These are phyloP conservation scores for Trametes coccinea DNA, from an alignment of 768 basidiomycete genomes.

Conservation along the genomic window DNA sequence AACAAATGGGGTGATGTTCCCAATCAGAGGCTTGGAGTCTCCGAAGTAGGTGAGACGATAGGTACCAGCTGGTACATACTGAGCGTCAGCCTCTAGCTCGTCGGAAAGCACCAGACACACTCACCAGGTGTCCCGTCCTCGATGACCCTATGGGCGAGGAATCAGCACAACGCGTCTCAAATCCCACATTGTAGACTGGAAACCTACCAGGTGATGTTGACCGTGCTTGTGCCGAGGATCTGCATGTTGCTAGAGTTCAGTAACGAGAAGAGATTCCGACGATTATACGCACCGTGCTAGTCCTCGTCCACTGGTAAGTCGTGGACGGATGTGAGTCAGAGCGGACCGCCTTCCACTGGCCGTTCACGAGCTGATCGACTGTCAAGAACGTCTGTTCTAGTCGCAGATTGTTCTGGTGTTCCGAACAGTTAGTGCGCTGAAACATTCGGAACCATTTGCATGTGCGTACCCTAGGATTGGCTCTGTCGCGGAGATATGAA, in stretches of 20 bases:
- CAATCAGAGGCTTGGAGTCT: conserved; percentile 70
- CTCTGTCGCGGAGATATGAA: conserved; percentile 28
- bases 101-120: conserved; percentile 20
- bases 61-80: conserved; percentile 50
- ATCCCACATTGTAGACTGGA: neutral
- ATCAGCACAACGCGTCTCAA: conserved; percentile 25
- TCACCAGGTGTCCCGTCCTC: conserved; percentile 59
- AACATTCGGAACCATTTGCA: neutral
- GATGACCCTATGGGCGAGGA: conserved; percentile 46
- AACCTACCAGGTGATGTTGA: conserved; percentile 64
- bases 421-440: neutral
- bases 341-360: conserved; percentile 55
- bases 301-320: conserved; percentile 62
- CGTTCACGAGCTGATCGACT: conserved; percentile 53
- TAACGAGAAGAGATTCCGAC: neutral
- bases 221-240: conserved; percentile 62
- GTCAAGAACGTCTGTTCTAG: conserved; percentile 73
- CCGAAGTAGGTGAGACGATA: conserved; percentile 75
- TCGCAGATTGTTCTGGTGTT: conserved; percentile 67
- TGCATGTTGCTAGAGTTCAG: conserved; percentile 22
- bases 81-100: neutral
- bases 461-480: conserved; percentile 66
- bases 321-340: conserved; percentile 84
- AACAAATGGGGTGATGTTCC: conserved; percentile 61
- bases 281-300: conserved; percentile 43